Percentiles rank a stretch among this genome's conserved stretches.
These are phyloP conservation scores for Amaranthus tricolor DNA, from an alignment of 179 eudicot genomes.

Conservation along the genomic window DNA sequence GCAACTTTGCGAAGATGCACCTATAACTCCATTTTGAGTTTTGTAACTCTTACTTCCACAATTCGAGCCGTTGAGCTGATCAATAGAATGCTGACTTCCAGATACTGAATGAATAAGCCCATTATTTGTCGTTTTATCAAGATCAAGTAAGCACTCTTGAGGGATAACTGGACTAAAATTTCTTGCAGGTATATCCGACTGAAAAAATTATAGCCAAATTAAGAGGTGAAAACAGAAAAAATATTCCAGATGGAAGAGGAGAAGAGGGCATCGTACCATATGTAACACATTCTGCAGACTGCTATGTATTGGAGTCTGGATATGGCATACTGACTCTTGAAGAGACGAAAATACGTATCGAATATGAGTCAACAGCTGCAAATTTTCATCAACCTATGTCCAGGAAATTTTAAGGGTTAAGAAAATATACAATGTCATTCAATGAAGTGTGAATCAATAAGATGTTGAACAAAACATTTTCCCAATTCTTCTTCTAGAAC, in stretches of 20 bases:
- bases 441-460: not conserved
- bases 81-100: slow-evolving; percentile 25
- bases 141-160: slow-evolving; percentile 32
- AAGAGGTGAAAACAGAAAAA: slow-evolving; percentile 17
- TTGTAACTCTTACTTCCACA: slow-evolving; percentile 15
- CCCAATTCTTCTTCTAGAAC: too few relatives aligned
- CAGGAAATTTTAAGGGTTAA: slow-evolving; percentile 9
- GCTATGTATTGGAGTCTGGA: slow-evolving; percentile 27
- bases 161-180: slow-evolving; percentile 34
- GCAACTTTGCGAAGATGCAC: slow-evolving; percentile 30
- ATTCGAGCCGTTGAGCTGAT: slow-evolving; percentile 14
- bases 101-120: slow-evolving; percentile 31
- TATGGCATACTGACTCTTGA: slow-evolving; percentile 36
- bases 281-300: slow-evolving; percentile 33
- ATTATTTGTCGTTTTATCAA: slow-evolving; percentile 29
- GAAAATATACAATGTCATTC: not conserved
- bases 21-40: slow-evolving; percentile 17
- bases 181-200: slow-evolving; percentile 45
- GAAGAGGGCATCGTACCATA: slow-evolving; percentile 38
- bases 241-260: slow-evolving; percentile 2
- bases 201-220: slow-evolving; percentile 26
- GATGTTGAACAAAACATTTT: not conserved
- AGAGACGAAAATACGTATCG: slow-evolving; percentile 46
- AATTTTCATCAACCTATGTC: slow-evolving; percentile 57
- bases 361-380: slow-evolving; percentile 57